Conservation (phyloP, 805 yeast genomes). For the Yarrowia alimentaria region DNA sequence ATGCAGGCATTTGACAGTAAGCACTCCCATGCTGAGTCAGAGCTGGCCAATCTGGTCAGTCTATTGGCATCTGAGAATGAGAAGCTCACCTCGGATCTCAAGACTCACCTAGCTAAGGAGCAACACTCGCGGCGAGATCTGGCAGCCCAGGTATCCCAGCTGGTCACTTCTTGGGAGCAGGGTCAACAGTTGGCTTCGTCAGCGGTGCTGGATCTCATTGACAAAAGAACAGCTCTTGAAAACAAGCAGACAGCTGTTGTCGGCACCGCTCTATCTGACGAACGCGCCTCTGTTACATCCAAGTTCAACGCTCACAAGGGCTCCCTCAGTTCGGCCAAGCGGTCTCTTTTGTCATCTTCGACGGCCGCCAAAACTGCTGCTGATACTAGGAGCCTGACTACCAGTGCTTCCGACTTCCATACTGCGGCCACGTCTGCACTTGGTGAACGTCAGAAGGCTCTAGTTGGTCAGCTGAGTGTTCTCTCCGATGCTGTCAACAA, state of each 20-base stretch:
- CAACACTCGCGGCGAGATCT: slow-evolving; percentile 16
- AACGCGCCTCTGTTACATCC: neutral
- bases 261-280: slow-evolving; percentile 9
- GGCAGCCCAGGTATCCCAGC: neutral
- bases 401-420: slow-evolving; percentile 5
- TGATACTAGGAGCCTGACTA: neutral
- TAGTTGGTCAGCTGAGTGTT: slow-evolving; percentile 9
- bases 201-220: neutral
- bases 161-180: neutral
- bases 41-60: slow-evolving; percentile 9
- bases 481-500: slow-evolving; percentile 7
- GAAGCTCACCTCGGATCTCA: slow-evolving; percentile 2
- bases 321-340: neutral
- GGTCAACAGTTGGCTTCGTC: neutral
- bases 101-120: neutral
- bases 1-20: slow-evolving; percentile 7
- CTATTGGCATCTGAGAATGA: slow-evolving; percentile 10
- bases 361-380: slow-evolving; percentile 21
- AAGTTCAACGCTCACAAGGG: slow-evolving; percentile 8
- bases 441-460: slow-evolving; percentile 9
- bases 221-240: neutral
- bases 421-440: slow-evolving; percentile 10
- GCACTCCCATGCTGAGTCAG: slow-evolving; percentile 12
- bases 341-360: slow-evolving; percentile 5
- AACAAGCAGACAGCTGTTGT: slow-evolving; percentile 18